phyloP scores from a whole-genome alignment of 257 asterid genomes.

The Solanum appendiculatum region DNA sequence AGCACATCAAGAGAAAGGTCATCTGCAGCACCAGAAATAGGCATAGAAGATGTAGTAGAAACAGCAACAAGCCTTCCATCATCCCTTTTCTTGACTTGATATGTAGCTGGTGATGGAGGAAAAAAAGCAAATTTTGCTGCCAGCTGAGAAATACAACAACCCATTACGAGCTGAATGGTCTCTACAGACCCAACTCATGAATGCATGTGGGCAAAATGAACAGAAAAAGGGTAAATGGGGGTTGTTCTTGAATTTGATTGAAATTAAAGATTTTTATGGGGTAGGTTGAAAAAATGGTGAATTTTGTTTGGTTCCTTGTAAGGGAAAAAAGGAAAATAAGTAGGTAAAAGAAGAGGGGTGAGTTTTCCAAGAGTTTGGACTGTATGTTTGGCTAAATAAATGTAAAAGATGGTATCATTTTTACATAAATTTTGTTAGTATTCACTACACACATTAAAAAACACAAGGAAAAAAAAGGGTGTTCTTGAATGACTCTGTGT shows the following conservation, averaged over 20 bases:
- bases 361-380: conserved; percentile 13
- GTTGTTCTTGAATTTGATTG: conserved; percentile 11
- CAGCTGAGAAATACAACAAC: conserved; percentile 75
- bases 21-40: conserved; percentile 50
- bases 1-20: conserved; percentile 69
- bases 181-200: conserved; percentile 37
- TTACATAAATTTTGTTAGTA: not conserved
- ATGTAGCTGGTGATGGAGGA: conserved; percentile 91
- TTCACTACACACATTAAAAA: not conserved
- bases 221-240: not conserved
- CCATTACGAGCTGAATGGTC: conserved; percentile 41
- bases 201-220: conserved; percentile 28
- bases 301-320: conserved; percentile 14
- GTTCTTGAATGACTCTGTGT: not conserved
- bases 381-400: conserved; percentile 29
- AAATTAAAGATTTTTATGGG: not conserved
- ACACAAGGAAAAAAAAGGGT: not conserved
- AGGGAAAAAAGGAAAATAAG: not conserved
- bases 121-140: conserved; percentile 97
- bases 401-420: not conserved
- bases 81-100: conserved; percentile 65
- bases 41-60: conserved; percentile 55
- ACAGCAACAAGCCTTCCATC: conserved; percentile 77
- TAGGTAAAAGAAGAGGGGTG: conserved; percentile 4
- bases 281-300: not conserved